These are phyloP conservation scores for Paramyrothecium sp. DNA, from an alignment of 2,329 filamentous ascomycete species.

Conservation along the genomic window DNA sequence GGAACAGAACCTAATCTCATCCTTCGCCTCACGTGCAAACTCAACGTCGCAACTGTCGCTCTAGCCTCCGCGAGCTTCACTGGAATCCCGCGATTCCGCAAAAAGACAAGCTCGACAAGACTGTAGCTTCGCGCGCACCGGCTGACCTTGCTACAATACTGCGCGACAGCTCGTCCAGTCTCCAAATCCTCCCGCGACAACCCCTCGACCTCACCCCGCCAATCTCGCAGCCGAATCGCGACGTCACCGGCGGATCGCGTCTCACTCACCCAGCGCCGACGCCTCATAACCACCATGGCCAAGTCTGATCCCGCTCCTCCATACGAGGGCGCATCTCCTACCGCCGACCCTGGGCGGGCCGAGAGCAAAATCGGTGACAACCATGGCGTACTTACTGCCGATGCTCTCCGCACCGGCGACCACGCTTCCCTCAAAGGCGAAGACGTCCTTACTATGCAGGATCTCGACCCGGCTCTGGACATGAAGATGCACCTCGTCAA, in stretches of 20 bases:
- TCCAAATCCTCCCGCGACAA: background rate
- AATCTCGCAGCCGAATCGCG: background rate
- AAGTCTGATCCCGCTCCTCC: background rate
- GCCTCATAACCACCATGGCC: background rate
- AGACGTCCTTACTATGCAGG: constrained; percentile 57
- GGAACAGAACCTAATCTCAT: background rate
- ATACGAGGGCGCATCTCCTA: background rate
- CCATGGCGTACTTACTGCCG: background rate
- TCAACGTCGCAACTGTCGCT: background rate
- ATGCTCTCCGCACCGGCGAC: constrained; percentile 2
- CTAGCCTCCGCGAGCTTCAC: background rate
- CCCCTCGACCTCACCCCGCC: background rate
- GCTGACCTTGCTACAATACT: background rate
- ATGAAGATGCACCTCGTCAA: constrained; percentile 70
- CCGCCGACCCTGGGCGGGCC: background rate
- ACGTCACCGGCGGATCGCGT: background rate
- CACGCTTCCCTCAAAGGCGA: constrained; percentile 22
- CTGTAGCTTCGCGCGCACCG: background rate
- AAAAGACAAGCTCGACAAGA: background rate
- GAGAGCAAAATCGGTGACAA: background rate
- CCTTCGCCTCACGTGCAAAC: background rate
- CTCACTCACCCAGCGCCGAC: background rate
- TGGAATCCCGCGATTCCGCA: too few relatives aligned
- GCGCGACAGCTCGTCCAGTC: background rate
- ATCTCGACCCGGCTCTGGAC: constrained; percentile 60